These are phyloP conservation scores for Stereocaulon alpinum DNA, from an alignment of 495 filamentous ascomycete species.

Conservation along the genomic window DNA sequence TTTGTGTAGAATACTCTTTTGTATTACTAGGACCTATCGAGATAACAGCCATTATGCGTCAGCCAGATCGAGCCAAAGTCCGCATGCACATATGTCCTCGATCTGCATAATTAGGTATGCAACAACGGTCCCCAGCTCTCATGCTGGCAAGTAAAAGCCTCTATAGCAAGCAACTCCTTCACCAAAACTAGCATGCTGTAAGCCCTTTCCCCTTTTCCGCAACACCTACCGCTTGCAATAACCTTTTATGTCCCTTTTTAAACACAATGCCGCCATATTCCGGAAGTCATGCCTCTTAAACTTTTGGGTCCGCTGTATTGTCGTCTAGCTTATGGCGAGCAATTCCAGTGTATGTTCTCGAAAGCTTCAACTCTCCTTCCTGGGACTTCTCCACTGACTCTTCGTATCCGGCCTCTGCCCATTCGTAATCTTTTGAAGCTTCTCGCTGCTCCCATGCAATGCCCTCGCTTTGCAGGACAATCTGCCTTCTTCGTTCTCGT, in stretches of 20 bases:
- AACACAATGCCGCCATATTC: not conserved
- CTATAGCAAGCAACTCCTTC: not conserved
- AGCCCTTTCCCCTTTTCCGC: not conserved
- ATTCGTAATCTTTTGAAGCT: conserved; percentile 9
- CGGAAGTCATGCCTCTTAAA: not conserved
- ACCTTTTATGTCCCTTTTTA: not conserved
- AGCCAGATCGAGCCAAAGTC: not conserved
- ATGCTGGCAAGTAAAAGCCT: not conserved
- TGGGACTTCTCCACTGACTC: conserved; percentile 8
- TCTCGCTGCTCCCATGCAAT: not conserved
- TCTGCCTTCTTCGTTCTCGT: conserved; percentile 37
- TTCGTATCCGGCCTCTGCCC: conserved; percentile 15
- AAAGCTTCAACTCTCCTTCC: conserved; percentile 4
- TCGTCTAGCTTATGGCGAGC: conserved; percentile 1
- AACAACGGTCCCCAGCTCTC: not conserved
- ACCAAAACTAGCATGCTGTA: not conserved
- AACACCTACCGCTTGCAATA: conserved; percentile 4
- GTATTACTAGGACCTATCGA: not conserved
- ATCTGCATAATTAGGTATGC: not conserved
- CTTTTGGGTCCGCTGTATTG: not conserved
- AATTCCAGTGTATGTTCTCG: conserved; percentile 8
- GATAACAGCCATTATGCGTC: not conserved
- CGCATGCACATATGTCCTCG: not conserved
- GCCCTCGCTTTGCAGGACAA: conserved; percentile 9
- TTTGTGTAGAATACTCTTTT: not conserved